Evolutionary conservation across 805 yeast genomes (phyloP), one percentile per base, ranked within the genome.

Genomic region (Ogataea allantospora): DNA sequence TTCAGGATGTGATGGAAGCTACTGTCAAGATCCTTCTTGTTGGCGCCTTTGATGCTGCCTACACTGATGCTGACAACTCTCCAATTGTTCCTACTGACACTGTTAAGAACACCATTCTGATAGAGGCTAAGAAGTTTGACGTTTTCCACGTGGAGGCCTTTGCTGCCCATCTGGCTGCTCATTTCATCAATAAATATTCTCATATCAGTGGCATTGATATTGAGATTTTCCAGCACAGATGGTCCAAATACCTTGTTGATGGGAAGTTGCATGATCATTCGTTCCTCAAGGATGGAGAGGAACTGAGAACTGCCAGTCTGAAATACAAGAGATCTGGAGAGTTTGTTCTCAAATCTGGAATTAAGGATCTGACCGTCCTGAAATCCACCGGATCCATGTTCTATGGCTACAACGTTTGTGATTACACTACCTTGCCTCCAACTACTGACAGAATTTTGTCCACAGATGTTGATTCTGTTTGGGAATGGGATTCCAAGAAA

Each of bases 11-110:
- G 27, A 73, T 86, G 63, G 96, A 89, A 68, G 86, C 95, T 36
- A 83, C 88, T 40, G 95, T 85, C 40, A 71, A 73, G 47, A 81
- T 81, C 18, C 68, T 89, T 34, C 71, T 89, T 42, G 79, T 75
- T 50, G 97, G 97, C 46, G 75, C 72, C 40, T 80, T 89, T 54
- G 96, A 84, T 46, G 65, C 67, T 20, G 80, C 95, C 3, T 89
- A 85, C 70, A 89, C 96, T 34, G 56, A 81, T 42, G 96, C 96
- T 25, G 95, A 89, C 66, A 89, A 89, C 68, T 58, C 84, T 2
- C 76, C 84, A n/a, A 80, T 89, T 55, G 95, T 89, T 33, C 96
- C 97, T 42, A 89, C 97, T 7, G 96, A 88, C 63, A 87, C 96
- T 1, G 88, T 88, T 39, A 88, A 88, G 65, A 88, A 88, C 71